Conservation (phyloP, 371 early-diverging fungal genomes). For the Syncephalastrum monosporum region DNA sequence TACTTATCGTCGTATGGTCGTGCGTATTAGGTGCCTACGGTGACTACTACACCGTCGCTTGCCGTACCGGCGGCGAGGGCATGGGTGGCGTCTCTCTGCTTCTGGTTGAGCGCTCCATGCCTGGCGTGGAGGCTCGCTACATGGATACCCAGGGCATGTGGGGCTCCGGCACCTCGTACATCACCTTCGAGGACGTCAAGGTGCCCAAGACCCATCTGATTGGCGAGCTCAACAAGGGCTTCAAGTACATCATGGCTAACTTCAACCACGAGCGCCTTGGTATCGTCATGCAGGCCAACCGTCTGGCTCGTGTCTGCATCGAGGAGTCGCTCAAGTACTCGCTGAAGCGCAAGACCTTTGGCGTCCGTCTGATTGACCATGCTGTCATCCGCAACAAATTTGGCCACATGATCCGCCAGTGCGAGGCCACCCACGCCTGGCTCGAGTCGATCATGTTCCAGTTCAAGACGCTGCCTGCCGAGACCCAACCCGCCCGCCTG, state of each 20-base stretch:
- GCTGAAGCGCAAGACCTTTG: constrained; percentile 87
- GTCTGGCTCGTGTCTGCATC: constrained; percentile 84
- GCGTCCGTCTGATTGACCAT: constrained; percentile 75
- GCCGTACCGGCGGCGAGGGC: constrained; percentile 79
- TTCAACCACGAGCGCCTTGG: constrained; percentile 80
- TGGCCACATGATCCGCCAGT: constrained; percentile 78
- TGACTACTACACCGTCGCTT: constrained; percentile 68
- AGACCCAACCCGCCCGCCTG: constrained; percentile 64
- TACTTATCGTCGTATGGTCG: constrained; percentile 45
- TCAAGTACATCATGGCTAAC: constrained; percentile 81
- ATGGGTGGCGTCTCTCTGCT: constrained; percentile 82
- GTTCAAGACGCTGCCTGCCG: constrained; percentile 63
- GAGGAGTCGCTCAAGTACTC: constrained; percentile 87
- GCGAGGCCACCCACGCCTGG: constrained; percentile 89
- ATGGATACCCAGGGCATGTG: constrained; percentile 78
- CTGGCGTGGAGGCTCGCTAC: constrained; percentile 77
- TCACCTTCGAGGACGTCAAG: constrained; percentile 83
- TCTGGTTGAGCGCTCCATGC: constrained; percentile 74
- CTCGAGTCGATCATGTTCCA: constrained; percentile 73
- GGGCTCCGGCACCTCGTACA: constrained; percentile 78
- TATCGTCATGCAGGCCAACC: constrained; percentile 80
- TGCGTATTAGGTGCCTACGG: constrained; percentile 62
- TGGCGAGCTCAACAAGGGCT: constrained; percentile 86
- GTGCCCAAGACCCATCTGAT: constrained; percentile 83
- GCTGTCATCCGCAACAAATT: constrained; percentile 72